These are phyloP conservation scores for Solanum appendiculatum DNA, from an alignment of 257 asterid species.

Conservation along the genomic window DNA sequence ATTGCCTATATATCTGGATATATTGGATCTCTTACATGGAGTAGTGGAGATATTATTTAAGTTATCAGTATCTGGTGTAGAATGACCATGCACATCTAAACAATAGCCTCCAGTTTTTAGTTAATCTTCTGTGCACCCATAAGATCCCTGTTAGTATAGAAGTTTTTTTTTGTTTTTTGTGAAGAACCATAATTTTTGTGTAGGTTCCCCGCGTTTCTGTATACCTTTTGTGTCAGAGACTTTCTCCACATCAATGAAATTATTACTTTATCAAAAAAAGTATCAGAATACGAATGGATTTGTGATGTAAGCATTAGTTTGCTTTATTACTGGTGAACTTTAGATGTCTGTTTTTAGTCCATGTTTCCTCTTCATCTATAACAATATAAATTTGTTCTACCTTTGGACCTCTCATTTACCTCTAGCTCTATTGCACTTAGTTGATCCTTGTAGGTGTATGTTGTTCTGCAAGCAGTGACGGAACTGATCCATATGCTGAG, in stretches of 20 bases:
- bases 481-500: slow-evolving; percentile 84
- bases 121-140: background rate
- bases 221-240: background rate
- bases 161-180: background rate
- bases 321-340: background rate
- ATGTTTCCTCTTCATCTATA: background rate
- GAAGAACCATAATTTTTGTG: background rate
- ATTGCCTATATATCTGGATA: background rate
- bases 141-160: background rate
- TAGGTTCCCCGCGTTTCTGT: background rate
- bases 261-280: background rate
- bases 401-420: background rate
- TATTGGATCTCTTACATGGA: background rate
- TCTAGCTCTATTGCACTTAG: slow-evolving; percentile 33
- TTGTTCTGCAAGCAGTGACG: slow-evolving; percentile 83
- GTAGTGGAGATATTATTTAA: background rate
- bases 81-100: background rate
- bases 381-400: background rate
- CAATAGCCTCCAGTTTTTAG: background rate
- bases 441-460: slow-evolving; percentile 92
- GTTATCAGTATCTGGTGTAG: background rate
- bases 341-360: background rate
- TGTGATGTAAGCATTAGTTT: background rate
- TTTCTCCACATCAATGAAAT: background rate
- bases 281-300: background rate